phyloP scores from a whole-genome alignment of 371 early-diverging fungal species.

The Dentiscutata heterogama region DNA sequence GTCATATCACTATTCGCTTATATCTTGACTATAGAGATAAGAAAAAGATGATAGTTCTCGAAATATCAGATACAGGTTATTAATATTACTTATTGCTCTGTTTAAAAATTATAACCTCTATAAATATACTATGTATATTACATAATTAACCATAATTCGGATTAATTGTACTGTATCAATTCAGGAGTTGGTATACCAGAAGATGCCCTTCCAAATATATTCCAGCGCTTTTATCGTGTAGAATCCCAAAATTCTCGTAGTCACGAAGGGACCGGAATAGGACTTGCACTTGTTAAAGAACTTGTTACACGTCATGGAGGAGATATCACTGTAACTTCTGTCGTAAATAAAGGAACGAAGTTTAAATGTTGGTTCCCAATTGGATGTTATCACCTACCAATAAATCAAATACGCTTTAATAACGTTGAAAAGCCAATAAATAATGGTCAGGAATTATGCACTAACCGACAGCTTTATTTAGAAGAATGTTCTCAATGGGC shows the following conservation, averaged over 20 bases:
- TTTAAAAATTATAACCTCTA: not conserved
- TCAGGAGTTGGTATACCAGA: constrained; percentile 55
- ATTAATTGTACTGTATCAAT: not conserved
- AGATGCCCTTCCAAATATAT: constrained; percentile 51
- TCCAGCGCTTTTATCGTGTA: constrained; percentile 59
- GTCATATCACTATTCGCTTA: constrained; percentile 52
- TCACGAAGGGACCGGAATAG: constrained; percentile 61
- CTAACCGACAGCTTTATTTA: constrained; percentile 18
- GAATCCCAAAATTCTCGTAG: constrained; percentile 55
- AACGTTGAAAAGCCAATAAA: constrained; percentile 41
- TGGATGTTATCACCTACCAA: constrained; percentile 49
- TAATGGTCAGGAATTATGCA: constrained; percentile 21
- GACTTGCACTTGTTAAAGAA: constrained; percentile 58
- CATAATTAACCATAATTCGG: not conserved
- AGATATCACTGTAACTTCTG: constrained; percentile 50
- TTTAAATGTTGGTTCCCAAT: constrained; percentile 54
- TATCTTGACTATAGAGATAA: constrained; percentile 48
- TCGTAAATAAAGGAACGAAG: constrained; percentile 52
- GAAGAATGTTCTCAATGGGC: constrained; percentile 38
- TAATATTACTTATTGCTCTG: not conserved
- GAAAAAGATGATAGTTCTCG: constrained; percentile 50
- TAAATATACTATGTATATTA: not conserved
- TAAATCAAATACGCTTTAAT: not conserved
- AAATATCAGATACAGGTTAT: constrained; percentile 48
- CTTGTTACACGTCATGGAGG: constrained; percentile 59